Base-by-base conservation (phyloP, 257 asterid genomes). In the Ligustrum vulgare region DNA sequence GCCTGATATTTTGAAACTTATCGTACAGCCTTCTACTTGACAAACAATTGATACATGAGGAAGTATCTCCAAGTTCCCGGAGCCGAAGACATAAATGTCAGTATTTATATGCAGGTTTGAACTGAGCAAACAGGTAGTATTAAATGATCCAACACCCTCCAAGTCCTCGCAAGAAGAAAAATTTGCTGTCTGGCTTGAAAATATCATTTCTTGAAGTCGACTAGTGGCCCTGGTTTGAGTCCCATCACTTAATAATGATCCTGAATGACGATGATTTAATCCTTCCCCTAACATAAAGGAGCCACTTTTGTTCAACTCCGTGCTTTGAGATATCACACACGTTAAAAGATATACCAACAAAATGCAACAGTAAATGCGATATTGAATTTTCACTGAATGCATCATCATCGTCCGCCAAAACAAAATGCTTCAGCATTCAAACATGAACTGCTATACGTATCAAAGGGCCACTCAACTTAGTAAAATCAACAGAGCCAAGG, bases 31-130 rank as follows among this genome's bases (percentile, higher is more conserved):
- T 74, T 84, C 88, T 72, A 86, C 49, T 9, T 87, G 97, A 80
- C 98, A 94, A 81, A 77, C 79, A 79, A 94, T 88, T 75, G 88
- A 80, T 68, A 90, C 94, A 79, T 82, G 67, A 74, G 97, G 90
- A 81, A 81, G 90, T 84, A 94, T 94, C 89, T 94, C 98, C 81
- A 94, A 80, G 82, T 88, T 92, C 75, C 98, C 98, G 45, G 84
- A 37, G 58, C 97, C 98, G 63, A 79, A 25, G 70, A 83, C 94
- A 75, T 86, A 83, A 74, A 87, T 49, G 74, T 92, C 91, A 74
- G 86, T 81, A 80, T 49, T 80, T 63, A 88, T 70, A 60, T 79
- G 71, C 66, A 86, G 69, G 73, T 83, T 82, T 62, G 98, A 87
- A 75, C 77, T 88, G 83, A 94, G 83, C 67, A 81, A 72, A 73